Evolutionary conservation across 805 yeast genomes (phyloP).

Genomic region (Kazachstania bromeliacearum): DNA sequence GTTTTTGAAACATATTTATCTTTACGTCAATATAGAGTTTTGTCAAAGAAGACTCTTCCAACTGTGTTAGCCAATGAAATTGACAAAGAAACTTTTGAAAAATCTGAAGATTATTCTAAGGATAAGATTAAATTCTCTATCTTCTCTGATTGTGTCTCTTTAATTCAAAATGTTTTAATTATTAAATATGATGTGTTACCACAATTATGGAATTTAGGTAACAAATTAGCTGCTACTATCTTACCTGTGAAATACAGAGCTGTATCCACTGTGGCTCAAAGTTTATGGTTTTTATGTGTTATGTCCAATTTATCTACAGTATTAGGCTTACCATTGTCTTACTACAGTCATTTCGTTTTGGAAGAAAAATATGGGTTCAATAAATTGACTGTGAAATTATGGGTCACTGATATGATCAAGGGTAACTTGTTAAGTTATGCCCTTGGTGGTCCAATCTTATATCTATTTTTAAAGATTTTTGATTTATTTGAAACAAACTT

Average conservation of each 20-base stretch:
- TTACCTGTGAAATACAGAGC: constrained; percentile 26
- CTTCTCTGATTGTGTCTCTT: constrained; percentile 40
- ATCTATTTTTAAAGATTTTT: constrained; percentile 71
- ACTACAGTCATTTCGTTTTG: constrained; percentile 74
- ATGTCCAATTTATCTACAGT: constrained; percentile 43
- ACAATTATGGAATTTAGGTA: constrained; percentile 45
- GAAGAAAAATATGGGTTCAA: constrained; percentile 93
- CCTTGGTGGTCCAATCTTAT: constrained; percentile 65
- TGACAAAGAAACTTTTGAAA: constrained; percentile 60
- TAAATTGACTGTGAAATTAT: constrained; percentile 63
- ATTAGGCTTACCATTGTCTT: constrained; percentile 55
- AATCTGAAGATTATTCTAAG: constrained; percentile 68
- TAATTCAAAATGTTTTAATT: constrained; percentile 47
- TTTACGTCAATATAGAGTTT: constrained; percentile 66
- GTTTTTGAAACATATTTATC: constrained; percentile 65
- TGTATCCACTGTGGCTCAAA: constrained; percentile 58
- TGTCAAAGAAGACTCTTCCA: constrained; percentile 52
- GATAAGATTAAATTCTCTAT: constrained; percentile 69
- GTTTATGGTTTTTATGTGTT: constrained; percentile 52
- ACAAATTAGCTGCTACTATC: constrained; percentile 27
- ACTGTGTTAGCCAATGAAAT: constrained; percentile 56
- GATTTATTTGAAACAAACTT: constrained; percentile 72
- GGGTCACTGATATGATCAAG: constrained; percentile 68
- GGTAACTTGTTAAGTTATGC: constrained; percentile 41
- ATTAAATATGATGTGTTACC: constrained; percentile 59